Percentiles rank a stretch among this genome's conserved stretches.
These are phyloP conservation scores for Meredithiella fracta DNA, from an alignment of 2,329 filamentous ascomycete genomes.

Conservation along the genomic window DNA sequence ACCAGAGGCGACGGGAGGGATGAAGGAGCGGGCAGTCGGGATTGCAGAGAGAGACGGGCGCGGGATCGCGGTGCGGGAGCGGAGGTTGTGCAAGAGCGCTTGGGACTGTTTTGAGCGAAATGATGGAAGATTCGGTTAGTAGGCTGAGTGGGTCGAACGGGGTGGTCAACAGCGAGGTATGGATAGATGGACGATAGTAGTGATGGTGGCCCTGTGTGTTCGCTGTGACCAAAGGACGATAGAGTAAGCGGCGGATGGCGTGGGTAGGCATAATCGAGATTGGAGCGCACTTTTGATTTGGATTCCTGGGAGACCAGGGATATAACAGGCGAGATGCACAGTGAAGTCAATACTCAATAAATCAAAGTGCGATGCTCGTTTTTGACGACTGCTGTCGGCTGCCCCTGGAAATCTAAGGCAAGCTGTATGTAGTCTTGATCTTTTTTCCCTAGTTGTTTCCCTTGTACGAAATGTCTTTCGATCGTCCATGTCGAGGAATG, in stretches of 20 bases:
- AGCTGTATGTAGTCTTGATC: too few species aligned
- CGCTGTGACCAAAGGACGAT: not conserved
- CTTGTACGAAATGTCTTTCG: too few species aligned
- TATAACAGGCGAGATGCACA: not conserved
- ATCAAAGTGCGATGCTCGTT: not conserved
- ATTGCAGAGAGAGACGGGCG: conserved; percentile 9
- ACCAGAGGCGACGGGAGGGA: not conserved
- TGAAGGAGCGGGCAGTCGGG: conserved; percentile 23
- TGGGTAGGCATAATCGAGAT: not conserved
- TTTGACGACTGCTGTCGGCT: too few species aligned
- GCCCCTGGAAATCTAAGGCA: too few species aligned
- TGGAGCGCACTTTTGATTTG: not conserved
- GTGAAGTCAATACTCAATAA: not conserved
- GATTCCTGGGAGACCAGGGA: not conserved
- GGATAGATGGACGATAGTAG: not conserved
- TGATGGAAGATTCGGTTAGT: not conserved
- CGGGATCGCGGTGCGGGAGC: conserved; percentile 11
- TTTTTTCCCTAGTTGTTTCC: too few species aligned
- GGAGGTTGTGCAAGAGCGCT: not conserved
- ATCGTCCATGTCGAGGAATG: too few species aligned
- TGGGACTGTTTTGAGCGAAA: not conserved
- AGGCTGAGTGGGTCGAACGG: not conserved
- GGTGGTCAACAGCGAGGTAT: not conserved
- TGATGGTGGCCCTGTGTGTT: not conserved
- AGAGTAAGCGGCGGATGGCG: not conserved